Conservation (phyloP, 2,329 filamentous ascomycete genomes). For the Fusarium sp. region DNA sequence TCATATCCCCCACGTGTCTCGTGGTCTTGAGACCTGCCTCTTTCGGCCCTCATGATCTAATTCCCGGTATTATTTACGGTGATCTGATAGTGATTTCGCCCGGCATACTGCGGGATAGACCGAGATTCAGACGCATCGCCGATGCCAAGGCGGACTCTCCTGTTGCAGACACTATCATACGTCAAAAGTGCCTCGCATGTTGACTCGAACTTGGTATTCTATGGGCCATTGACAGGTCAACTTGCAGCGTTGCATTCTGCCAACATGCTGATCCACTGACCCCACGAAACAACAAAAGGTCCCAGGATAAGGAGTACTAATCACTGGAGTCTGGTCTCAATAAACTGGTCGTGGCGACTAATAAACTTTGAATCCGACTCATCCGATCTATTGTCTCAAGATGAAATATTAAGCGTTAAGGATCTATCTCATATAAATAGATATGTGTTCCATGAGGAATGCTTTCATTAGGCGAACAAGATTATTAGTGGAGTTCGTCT, state of each 20-base stretch:
- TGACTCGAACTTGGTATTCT: background rate
- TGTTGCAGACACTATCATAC: background rate
- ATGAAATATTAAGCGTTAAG: background rate
- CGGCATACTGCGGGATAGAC: background rate
- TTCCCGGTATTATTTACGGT: background rate
- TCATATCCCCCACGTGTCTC: background rate
- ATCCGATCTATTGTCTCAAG: background rate
- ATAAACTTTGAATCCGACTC: background rate
- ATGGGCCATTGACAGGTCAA: background rate
- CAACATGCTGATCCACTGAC: background rate
- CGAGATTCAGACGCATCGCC: background rate
- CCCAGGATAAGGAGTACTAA: background rate
- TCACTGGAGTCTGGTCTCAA: background rate
- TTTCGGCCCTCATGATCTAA: background rate
- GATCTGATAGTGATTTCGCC: background rate
- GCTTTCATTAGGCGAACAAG: background rate
- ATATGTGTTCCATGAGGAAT: background rate
- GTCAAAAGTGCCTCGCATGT: background rate
- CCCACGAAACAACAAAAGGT: background rate
- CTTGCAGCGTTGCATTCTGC: background rate
- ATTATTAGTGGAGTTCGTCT: background rate
- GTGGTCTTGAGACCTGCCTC: background rate
- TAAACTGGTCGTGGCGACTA: accelerated
- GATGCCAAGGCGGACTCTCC: background rate
- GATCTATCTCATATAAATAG: background rate